Evolutionary conservation across 2,329 filamentous ascomycete species (phyloP), one percentile per base, ranked within the genome.

Genomic region (Nemania sp.): DNA sequence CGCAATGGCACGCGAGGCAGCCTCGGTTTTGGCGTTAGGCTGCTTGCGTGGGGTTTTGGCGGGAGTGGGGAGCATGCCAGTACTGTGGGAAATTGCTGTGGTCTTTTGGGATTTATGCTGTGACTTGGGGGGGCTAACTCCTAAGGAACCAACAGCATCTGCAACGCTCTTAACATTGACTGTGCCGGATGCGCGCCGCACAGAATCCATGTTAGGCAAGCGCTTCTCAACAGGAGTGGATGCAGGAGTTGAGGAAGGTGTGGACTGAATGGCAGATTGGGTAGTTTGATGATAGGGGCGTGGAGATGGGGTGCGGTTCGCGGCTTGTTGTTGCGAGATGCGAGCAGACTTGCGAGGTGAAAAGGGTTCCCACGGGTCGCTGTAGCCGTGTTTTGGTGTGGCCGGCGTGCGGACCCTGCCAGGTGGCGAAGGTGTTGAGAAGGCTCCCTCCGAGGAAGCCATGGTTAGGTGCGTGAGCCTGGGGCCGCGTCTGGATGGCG

Each of bases 11-110:
- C 76, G 74, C 52, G 86, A 77, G 43, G 77, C 76, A 57, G 78
- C 75, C 46, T 76, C 72, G 22, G 75, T 75, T 66, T 80, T 76
- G 64, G 75, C 74, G 15, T 75, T 76, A 1, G 78, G 77, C 41
- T 80, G 77, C 75, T 88, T 90, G 70, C 80, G 80, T 3, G 85
- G 90, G 3, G 90, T 93, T 75, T 92, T 92, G 60, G 84, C 81
- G 2, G 90, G 90, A 3, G 90, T 93, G 14, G 87, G 88, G 40
- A 92, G 81, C 80, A 89, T 88, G 59, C 76, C 78, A 49, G 71
- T 64, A 49, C 68, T 63, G 49, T 72, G 71, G 15, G 73, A 66
- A 43, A 70, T 43, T 41, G 70, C 61, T 22, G 62, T 56, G 39
- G 59, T 54, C 37, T 57, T 49, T 34, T 70, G 65, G 30, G 64